Evolutionary conservation across 2,329 filamentous ascomycete species (phyloP).

Genomic region (Pseudomassariella vexata): DNA sequence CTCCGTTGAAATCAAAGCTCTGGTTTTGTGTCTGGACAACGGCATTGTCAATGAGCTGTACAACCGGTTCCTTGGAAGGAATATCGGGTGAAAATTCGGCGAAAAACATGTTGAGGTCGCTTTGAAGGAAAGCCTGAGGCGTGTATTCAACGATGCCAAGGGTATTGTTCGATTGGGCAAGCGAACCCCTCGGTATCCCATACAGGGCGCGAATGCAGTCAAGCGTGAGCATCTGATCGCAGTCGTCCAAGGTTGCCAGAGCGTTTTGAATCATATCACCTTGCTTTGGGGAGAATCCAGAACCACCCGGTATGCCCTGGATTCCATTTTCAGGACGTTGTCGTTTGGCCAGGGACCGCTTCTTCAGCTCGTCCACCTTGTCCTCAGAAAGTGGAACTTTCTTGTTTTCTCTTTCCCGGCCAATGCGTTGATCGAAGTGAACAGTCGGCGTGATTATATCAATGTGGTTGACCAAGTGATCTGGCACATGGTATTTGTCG

Average conservation of each 20-base stretch:
- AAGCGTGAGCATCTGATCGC: conserved; percentile 50
- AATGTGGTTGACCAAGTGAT: conserved; percentile 28
- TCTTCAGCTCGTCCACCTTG: conserved; percentile 17
- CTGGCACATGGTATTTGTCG: conserved; percentile 34
- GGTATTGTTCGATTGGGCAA: conserved; percentile 33
- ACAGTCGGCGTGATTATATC: conserved; percentile 37
- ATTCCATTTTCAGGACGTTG: conserved; percentile 18
- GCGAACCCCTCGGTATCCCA: conserved; percentile 29
- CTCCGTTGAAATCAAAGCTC: conserved; percentile 36
- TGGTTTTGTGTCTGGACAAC: conserved; percentile 26
- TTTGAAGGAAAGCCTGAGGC: conserved; percentile 45
- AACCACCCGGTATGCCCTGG: conserved; percentile 18
- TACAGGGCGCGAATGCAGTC: conserved; percentile 48
- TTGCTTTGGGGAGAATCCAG: conserved; percentile 22
- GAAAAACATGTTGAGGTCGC: conserved; percentile 43
- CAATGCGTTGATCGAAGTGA: conserved; percentile 39
- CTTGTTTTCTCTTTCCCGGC: conserved; percentile 29
- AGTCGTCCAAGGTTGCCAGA: conserved; percentile 29
- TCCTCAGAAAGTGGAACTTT: conserved; percentile 16
- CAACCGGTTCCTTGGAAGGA: conserved; percentile 30
- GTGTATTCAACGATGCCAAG: conserved; percentile 51
- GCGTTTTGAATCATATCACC: conserved; percentile 22
- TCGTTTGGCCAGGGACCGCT: conserved; percentile 14
- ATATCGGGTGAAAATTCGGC: conserved; percentile 34
- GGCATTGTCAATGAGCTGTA: conserved; percentile 26